Evolutionary conservation across 1,284 basidiomycete species (phyloP).

Genomic region (Pseudozyma sp.): DNA sequence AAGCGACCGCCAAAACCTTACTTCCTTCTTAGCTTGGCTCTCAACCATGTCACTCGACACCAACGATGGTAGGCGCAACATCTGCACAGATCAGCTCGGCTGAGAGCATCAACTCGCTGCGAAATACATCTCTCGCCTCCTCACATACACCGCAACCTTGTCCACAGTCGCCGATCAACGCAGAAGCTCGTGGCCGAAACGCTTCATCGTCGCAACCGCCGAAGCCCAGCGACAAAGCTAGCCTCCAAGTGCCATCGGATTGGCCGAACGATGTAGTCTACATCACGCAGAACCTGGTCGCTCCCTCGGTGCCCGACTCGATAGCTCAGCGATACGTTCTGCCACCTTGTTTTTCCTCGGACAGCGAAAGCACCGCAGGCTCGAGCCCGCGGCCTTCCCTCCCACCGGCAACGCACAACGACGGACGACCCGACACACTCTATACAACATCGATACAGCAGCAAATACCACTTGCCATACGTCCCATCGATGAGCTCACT

Average conservation of each 20-base stretch:
- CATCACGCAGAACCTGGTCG: constrained; percentile 37
- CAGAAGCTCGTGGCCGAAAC: constrained; percentile 7
- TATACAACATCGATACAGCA: constrained; percentile 22
- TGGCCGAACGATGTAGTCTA: constrained; percentile 38
- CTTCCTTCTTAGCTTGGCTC: neutral
- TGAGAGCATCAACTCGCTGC: constrained; percentile 7
- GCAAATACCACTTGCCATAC: constrained; percentile 22
- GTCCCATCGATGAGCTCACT: constrained; percentile 12
- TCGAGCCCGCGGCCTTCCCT: neutral
- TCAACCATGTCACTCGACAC: constrained; percentile 1
- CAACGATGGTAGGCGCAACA: neutral
- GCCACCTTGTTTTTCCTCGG: neutral
- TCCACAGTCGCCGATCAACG: constrained; percentile 8
- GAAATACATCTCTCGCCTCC: neutral
- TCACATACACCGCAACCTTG: constrained; percentile 10
- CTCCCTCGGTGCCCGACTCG: constrained; percentile 17
- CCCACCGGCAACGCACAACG: constrained; percentile 33
- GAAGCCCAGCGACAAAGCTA: neutral
- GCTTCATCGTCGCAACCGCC: neutral
- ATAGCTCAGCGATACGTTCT: constrained; percentile 30
- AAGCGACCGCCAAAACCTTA: neutral
- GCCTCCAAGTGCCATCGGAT: constrained; percentile 12
- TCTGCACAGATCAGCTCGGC: no score
- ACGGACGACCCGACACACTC: constrained; percentile 7
- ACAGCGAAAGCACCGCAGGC: neutral